phyloP scores from a whole-genome alignment of 345 rosid species.

The Physaria fendleri region DNA sequence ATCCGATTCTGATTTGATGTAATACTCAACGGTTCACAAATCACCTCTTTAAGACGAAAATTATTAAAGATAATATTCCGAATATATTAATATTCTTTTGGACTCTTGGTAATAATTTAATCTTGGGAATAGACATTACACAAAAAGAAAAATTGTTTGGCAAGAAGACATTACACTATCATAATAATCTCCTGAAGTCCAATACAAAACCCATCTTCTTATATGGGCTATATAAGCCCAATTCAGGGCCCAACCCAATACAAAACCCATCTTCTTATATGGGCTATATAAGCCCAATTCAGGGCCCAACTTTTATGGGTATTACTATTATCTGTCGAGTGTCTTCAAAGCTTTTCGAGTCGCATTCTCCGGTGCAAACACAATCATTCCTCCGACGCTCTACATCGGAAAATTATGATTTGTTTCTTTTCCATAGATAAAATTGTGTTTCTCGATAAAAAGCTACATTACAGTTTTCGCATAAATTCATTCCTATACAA shows the following conservation, averaged over 20 bases:
- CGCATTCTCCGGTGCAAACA: too few species aligned
- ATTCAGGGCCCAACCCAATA: too few species aligned
- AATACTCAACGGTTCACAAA: constrained; percentile 26
- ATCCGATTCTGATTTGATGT: constrained; percentile 30
- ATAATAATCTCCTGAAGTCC: neutral
- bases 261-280: neutral
- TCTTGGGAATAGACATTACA: neutral
- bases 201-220: neutral
- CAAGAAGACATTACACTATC: too few species aligned
- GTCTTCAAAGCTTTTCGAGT: too few species aligned
- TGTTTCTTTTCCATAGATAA: neutral
- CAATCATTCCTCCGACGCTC: neutral
- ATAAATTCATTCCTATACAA: constrained; percentile 27
- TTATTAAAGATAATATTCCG: neutral
- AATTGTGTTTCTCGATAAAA: neutral
- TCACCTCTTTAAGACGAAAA: neutral
- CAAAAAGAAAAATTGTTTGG: too few species aligned
- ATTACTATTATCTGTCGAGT: too few species aligned
- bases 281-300: constrained; percentile 7
- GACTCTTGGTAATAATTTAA: neutral
- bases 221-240: neutral
- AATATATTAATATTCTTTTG: constrained; percentile 15
- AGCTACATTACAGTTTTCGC: neutral
- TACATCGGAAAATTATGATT: neutral
- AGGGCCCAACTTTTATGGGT: too few species aligned